These are phyloP conservation scores for Fistulinella staudtii DNA, from an alignment of 1,284 basidiomycete species.

Conservation along the genomic window DNA sequence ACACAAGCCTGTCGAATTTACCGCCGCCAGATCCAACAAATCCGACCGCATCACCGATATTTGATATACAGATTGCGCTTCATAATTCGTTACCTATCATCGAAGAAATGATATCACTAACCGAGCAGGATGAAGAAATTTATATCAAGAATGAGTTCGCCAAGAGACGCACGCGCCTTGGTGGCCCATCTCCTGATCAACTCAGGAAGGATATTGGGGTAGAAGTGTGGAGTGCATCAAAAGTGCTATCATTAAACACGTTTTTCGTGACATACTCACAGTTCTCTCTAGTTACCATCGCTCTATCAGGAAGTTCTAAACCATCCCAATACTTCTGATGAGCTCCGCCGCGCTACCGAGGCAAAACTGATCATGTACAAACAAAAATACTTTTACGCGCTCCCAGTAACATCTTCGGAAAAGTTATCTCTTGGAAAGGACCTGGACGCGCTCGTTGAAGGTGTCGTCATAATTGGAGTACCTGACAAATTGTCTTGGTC, in stretches of 20 bases:
- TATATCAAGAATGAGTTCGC: slow-evolving; percentile 63
- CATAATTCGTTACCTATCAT: slow-evolving; percentile 65
- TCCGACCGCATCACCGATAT: slow-evolving; percentile 59
- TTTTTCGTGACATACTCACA: slow-evolving; percentile 3
- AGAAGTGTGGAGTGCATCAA: slow-evolving; percentile 59
- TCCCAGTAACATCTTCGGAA: slow-evolving; percentile 43
- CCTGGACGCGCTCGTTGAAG: slow-evolving; percentile 66
- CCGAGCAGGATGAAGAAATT: slow-evolving; percentile 54
- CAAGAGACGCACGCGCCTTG: slow-evolving; percentile 71
- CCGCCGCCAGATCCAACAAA: slow-evolving; percentile 75
- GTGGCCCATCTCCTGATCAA: slow-evolving; percentile 63
- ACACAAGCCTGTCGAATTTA: slow-evolving; percentile 60
- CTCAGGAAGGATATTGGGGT: slow-evolving; percentile 63
- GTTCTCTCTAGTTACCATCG: slow-evolving; percentile 51
- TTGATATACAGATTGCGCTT: slow-evolving; percentile 58
- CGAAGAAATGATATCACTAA: slow-evolving; percentile 61
- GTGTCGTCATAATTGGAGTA: slow-evolving; percentile 71
- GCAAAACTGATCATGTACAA: slow-evolving; percentile 65
- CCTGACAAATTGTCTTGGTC: slow-evolving; percentile 79
- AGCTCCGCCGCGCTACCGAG: slow-evolving; percentile 66
- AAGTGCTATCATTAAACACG: slow-evolving; percentile 37
- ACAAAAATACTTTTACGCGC: slow-evolving; percentile 52
- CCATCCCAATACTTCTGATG: slow-evolving; percentile 73
- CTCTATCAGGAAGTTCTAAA: slow-evolving; percentile 74
- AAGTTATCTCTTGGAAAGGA: slow-evolving; percentile 57